Conservation (phyloP, 192 early-diverging fungal genomes). For the Coemansia sp. region DNA sequence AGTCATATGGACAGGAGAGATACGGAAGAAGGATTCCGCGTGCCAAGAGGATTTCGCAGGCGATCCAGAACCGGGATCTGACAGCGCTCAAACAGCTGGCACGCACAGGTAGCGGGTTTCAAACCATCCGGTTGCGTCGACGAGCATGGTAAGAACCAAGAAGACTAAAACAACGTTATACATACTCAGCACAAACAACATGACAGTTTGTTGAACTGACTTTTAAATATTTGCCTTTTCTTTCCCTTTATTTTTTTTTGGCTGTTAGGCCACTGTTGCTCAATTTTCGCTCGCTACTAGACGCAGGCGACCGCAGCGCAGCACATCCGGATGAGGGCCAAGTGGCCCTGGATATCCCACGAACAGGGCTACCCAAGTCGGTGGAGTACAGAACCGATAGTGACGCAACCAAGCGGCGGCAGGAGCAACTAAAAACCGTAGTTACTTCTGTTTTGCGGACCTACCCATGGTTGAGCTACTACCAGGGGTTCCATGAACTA, state of each 20-base stretch:
- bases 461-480: conserved; percentile 69
- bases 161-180: not conserved
- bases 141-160: conserved; percentile 30
- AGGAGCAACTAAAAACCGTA: conserved; percentile 53
- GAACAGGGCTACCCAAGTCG: conserved; percentile 30
- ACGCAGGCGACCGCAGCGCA: conserved; percentile 6
- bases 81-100: conserved; percentile 43
- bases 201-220: no score
- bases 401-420: conserved; percentile 47
- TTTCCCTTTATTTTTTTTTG: not conserved
- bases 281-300: conserved; percentile 41
- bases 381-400: conserved; percentile 27
- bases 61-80: conserved; percentile 33
- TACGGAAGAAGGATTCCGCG: conserved; percentile 15
- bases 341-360: conserved; percentile 41
- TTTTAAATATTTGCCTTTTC: not conserved
- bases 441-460: conserved; percentile 57
- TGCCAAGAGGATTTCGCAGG: conserved; percentile 41
- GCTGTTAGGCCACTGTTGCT: conserved; percentile 44
- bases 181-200: no score
- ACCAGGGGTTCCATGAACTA: conserved; percentile 64
- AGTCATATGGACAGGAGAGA: not conserved
- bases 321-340: conserved; percentile 46
- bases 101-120: conserved; percentile 36
- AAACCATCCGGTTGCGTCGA: conserved; percentile 36